Base-by-base conservation (phyloP, 2,329 filamentous ascomycete genomes). In the Phialophora chinensis region DNA sequence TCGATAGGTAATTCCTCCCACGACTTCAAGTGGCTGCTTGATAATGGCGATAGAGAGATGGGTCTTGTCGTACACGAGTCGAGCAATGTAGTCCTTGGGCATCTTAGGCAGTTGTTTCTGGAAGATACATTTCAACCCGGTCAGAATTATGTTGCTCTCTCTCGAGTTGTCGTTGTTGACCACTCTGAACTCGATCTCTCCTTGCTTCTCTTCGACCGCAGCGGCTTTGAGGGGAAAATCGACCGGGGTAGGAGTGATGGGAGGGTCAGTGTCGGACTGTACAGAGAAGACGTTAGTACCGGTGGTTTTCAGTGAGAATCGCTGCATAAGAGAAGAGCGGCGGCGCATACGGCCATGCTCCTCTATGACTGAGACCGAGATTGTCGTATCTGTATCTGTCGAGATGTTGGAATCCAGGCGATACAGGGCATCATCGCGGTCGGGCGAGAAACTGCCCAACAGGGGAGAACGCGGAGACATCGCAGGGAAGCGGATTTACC, bases 81-180 rank as follows among this genome's bases (percentile, higher is more conserved):
- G 91, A 3, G 95, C 95, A 73, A 99, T 98, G 78, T 99, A 99
- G 76, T 98, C 95, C 79, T 98, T 97, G 14, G 95, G 95, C 95
- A 99, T 99, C 79, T 98, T 98, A 0, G 95, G 95, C 5, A 99
- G 84, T 76, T 99, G 95, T 74, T 98, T 98, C 77, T 99, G 95
- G 75, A 99, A 98, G 71, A 99, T 96, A 76, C 93, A 97, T 77
- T 98, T 99, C 63, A 99, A 84, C 14, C 95, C 95, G 0, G 94
- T 97, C 66, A 99, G 84, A 73, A 99, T 96, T 75, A 98, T 96
- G 72, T 93, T 89, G 75, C 91, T 96, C 75, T 97, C 92, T 71
- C 90, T 87, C 44, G 89, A 85, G 74, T 91, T 91, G 76, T 99
- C 95, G 76, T 99, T 99, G 84, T 98, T 98, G 74, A 99, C 95